Evolutionary conservation across 2,329 filamentous ascomycete species (phyloP), one percentile per base, ranked within the genome.

Genomic region (Chalara sp.): DNA sequence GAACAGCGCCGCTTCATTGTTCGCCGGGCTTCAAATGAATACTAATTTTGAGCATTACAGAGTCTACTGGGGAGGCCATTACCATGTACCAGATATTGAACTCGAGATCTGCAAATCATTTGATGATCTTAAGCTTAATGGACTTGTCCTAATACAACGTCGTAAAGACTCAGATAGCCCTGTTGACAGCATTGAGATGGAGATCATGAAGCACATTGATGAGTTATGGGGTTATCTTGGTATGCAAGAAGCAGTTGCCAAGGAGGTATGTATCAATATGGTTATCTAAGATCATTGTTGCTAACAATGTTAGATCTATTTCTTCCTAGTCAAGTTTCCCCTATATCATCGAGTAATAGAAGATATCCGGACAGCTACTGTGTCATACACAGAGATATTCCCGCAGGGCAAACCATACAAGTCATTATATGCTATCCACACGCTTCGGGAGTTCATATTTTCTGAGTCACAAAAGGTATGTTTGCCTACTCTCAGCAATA

Each of bases 191-290:
- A 76, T 97, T 3, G 89, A 97, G 63, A 76, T 80, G 10, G 87
- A 92, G 60, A 83, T 97, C 28, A 72, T 93, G 58, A 78, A 83
- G 51, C 87, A 95, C 66, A 95, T 96, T 61, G 79, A 88, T 49
- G 83, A 92, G 54, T 70, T 99, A 29, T 96, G 93, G 76, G 79
- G 81, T 42, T 86, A 92, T 61, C 75, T 97, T 49, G 81, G 83
- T 56, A 79, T 91, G 70, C 79, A 87, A 43, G 83, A 91, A 52
- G 74, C 72, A 46, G 71, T 89, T 41, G 83, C 87, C 6, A 73
- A 78, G 62, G 83, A 87, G 72, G 83, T 86, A 72, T 58, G 68
- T 53, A 2, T 29, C 28, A 10, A 35, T 21, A n/a, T 37, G 7
- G 28, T 29, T 8, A 29, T 6, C 6, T 7, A 12, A 32, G 30